Conservation (phyloP, 495 filamentous ascomycete species). For the Penicillium atrosanguineum region DNA sequence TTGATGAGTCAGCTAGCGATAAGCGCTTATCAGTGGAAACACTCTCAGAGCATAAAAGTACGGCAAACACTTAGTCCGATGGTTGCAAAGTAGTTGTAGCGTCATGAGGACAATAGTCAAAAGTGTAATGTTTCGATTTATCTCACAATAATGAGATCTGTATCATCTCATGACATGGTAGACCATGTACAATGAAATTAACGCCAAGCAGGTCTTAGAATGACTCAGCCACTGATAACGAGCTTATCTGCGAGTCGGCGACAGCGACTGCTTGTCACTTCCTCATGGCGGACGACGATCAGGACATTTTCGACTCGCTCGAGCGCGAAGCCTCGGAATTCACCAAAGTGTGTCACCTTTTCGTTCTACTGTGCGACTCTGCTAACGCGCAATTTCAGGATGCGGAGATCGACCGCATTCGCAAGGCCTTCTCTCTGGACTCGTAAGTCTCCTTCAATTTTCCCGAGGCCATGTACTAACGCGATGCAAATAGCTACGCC, state of each 20-base stretch:
- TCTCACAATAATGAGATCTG: not conserved
- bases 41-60: not conserved
- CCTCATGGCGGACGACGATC: constrained; percentile 57
- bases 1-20: constrained; percentile 39
- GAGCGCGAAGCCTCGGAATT: constrained; percentile 89
- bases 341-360: constrained; percentile 60
- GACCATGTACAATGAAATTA: not conserved
- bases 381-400: constrained; percentile 55
- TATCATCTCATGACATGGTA: not conserved
- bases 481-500: constrained; percentile 62
- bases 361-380: not conserved
- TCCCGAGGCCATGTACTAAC: not conserved
- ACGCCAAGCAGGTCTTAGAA: not conserved
- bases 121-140: no score
- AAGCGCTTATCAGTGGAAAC: constrained; percentile 20
- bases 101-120: not conserved
- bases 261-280: not conserved
- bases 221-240: constrained; percentile 7
- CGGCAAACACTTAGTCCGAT: not conserved
- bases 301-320: constrained; percentile 78
- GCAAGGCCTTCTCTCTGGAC: constrained; percentile 85
- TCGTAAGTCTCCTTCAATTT: constrained; percentile 55
- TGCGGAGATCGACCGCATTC: constrained; percentile 92
- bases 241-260: constrained; percentile 3
- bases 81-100: not conserved